Conservation (phyloP, 1,139 yeast genomes). For the Lodderomyces orthopsilosis region DNA sequence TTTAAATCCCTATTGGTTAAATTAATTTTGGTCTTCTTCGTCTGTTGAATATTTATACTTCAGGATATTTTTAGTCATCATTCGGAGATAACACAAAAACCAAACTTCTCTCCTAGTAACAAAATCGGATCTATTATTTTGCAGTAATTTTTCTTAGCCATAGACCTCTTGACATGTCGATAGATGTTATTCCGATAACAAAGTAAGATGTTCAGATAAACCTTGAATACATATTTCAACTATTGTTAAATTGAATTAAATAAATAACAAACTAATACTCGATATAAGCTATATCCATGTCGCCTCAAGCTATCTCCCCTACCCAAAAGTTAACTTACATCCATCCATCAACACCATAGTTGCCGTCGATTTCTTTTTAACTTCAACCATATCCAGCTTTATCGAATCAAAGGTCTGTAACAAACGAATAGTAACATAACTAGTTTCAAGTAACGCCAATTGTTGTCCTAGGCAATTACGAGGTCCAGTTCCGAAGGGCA, state of each 20-base stretch:
- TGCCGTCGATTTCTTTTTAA: conserved; percentile 18
- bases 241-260: no score
- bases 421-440: conserved; percentile 32
- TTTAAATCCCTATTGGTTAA: no score
- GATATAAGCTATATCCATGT: no score
- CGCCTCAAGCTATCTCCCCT: no score
- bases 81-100: not conserved
- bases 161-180: no score
- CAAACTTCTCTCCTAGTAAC: not conserved
- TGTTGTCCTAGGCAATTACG: conserved; percentile 37
- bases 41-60: not conserved
- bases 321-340: conserved; percentile 9
- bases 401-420: conserved; percentile 21
- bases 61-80: not conserved
- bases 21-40: no score
- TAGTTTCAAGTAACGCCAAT: conserved; percentile 36
- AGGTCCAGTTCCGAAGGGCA: conserved; percentile 37
- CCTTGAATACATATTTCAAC: no score
- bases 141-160: no score
- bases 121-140: not conserved
- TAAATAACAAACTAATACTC: no score
- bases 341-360: conserved; percentile 21
- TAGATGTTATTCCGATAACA: no score
- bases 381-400: conserved; percentile 10
- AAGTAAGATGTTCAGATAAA: no score